These are phyloP conservation scores for Capsella bursapastoris DNA, from an alignment of 345 rosid species.

Conservation along the genomic window DNA sequence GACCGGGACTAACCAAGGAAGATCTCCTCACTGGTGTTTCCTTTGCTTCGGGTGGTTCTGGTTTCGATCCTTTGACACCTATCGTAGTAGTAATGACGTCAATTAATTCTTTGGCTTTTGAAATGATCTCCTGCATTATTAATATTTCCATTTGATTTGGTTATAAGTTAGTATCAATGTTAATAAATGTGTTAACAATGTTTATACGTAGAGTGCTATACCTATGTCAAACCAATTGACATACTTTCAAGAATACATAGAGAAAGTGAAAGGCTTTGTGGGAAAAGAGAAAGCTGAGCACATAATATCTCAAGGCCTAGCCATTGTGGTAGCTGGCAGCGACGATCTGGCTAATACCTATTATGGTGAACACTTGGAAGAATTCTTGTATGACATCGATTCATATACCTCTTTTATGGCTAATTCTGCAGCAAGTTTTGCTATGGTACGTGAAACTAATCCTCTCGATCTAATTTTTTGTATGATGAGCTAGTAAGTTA, in stretches of 20 bases:
- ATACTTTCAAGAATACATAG: slow-evolving; percentile 58
- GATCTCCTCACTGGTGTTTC: slow-evolving; percentile 71
- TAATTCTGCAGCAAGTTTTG: slow-evolving; percentile 47
- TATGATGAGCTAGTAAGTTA: neutral
- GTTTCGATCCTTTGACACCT: slow-evolving; percentile 62
- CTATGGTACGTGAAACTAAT: slow-evolving; percentile 46
- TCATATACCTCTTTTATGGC: slow-evolving; percentile 56
- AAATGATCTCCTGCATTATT: neutral
- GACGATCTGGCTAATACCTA: slow-evolving; percentile 68
- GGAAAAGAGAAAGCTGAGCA: slow-evolving; percentile 56
- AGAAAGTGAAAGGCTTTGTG: slow-evolving; percentile 44
- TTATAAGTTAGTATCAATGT: neutral
- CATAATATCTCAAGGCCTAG: slow-evolving; percentile 50
- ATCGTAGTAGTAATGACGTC: slow-evolving; percentile 39
- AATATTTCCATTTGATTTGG: neutral
- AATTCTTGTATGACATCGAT: slow-evolving; percentile 41
- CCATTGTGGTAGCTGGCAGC: slow-evolving; percentile 54
- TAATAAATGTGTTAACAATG: slow-evolving; percentile 15
- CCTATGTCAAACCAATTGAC: slow-evolving; percentile 56
- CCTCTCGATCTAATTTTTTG: neutral
- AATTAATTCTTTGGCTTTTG: neutral
- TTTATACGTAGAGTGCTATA: slow-evolving; percentile 47
- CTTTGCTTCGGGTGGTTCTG: slow-evolving; percentile 65
- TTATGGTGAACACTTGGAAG: slow-evolving; percentile 37
- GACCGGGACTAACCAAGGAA: slow-evolving; percentile 45